A percentile compares a stretch with the other conserved stretches of the same genome.
Evolutionary conservation across 169 alveolate species (phyloP).

Genomic region (Haemoproteus tartakovskyi): DNA sequence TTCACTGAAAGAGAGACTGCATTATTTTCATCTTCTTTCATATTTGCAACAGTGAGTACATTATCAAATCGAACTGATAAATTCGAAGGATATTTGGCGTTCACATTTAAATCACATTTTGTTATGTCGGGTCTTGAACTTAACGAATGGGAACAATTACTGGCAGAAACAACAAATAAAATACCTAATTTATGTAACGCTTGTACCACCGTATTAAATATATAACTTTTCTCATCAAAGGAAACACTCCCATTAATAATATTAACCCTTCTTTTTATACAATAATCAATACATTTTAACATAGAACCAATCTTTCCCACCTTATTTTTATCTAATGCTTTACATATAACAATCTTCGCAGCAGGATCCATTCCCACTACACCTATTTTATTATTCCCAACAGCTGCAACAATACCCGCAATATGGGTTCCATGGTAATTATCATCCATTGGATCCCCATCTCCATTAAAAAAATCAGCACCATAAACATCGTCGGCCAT

Average conservation of each 20-base stretch:
- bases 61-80: constrained; percentile 9
- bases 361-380: constrained; percentile 50
- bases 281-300: constrained; percentile 69
- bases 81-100: constrained; percentile 18
- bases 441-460: constrained; percentile 77
- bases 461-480: constrained; percentile 70
- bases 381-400: constrained; percentile 11
- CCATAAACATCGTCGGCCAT: constrained; percentile 80
- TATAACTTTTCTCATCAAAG: constrained; percentile 29
- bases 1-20: constrained; percentile 14
- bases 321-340: constrained; percentile 71
- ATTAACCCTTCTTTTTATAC: constrained; percentile 56
- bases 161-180: constrained; percentile 41
- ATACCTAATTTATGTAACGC: constrained; percentile 3
- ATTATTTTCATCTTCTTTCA: constrained; percentile 5
- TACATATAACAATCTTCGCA: constrained; percentile 65
- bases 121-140: constrained; percentile 10
- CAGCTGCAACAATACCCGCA: constrained; percentile 74
- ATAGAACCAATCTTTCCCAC: constrained; percentile 71
- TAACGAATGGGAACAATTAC: constrained; percentile 24
- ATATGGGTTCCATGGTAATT: constrained; percentile 84
- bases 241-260: constrained; percentile 70
- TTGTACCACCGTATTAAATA: constrained; percentile 30
- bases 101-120: constrained; percentile 32
- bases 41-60: constrained; percentile 31